A percentile compares a stretch with the other conserved stretches of the same genome.
These are phyloP conservation scores for Exophiala calicioides DNA, from an alignment of 2,329 filamentous ascomycete genomes.

Conservation along the genomic window DNA sequence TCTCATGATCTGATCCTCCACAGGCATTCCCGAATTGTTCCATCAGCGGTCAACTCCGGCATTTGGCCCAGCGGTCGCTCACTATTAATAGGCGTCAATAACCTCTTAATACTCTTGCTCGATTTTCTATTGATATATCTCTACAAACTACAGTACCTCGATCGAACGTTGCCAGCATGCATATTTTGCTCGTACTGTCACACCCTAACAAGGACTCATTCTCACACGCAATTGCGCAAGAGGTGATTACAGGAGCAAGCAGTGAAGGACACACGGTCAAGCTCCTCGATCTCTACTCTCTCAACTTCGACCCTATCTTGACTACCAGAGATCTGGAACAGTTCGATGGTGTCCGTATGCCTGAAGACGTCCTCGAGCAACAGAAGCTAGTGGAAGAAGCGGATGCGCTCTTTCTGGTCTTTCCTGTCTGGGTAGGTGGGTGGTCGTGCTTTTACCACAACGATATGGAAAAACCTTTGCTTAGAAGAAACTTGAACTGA, in stretches of 20 bases:
- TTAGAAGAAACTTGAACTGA: too few relatives aligned
- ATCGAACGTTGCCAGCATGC: too few relatives aligned
- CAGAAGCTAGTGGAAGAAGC: constrained; percentile 12
- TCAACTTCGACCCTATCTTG: constrained; percentile 11
- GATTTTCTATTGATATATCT: too few relatives aligned
- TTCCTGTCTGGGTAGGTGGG: constrained; percentile 16
- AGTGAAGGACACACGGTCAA: constrained; percentile 12
- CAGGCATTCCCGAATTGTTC: background rate
- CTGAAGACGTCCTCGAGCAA: constrained; percentile 14
- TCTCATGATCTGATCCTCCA: constrained; percentile 7
- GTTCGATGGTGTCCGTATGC: constrained; percentile 12
- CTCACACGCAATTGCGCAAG: constrained; percentile 9
- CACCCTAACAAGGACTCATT: constrained; percentile 13
- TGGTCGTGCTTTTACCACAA: too few relatives aligned
- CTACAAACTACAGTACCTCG: too few relatives aligned
- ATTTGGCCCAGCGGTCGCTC: too few relatives aligned
- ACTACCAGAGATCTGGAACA: constrained; percentile 13
- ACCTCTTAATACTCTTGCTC: too few relatives aligned
- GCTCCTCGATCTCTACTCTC: constrained; percentile 11
- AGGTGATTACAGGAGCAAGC: constrained; percentile 8
- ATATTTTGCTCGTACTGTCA: constrained; percentile 11
- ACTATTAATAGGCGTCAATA: too few relatives aligned
- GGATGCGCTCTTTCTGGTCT: constrained; percentile 12
- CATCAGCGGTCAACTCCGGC: constrained; percentile 7
- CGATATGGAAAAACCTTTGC: too few relatives aligned